These are phyloP conservation scores for Luzula sylvatica DNA, from an alignment of 176 grass and related monocot genomes.

Conservation along the genomic window DNA sequence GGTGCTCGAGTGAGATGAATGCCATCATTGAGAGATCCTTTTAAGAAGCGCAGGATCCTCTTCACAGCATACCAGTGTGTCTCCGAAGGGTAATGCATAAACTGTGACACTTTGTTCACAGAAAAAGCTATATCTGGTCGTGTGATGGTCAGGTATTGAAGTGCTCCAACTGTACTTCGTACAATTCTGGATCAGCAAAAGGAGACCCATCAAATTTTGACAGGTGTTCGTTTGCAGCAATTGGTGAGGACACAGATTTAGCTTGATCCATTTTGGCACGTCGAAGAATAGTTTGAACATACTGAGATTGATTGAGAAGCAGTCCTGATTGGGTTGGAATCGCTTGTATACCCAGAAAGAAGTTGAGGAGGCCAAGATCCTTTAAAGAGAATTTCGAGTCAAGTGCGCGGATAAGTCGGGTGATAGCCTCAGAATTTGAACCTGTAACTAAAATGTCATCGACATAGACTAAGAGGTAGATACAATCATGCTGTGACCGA, in stretches of 20 bases:
- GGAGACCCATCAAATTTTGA: background rate
- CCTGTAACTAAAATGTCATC: background rate
- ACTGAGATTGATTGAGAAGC: background rate
- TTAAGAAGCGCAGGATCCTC: background rate
- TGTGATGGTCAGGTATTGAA: background rate
- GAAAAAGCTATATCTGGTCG: background rate
- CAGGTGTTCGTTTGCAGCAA: background rate
- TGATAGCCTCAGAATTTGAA: background rate
- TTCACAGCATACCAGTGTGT: background rate
- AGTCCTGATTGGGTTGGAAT: background rate
- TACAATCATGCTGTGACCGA: background rate
- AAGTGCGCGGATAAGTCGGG: background rate
- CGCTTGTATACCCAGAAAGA: conserved; percentile 1
- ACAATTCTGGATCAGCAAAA: background rate
- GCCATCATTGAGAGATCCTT: background rate
- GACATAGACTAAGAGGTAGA: background rate
- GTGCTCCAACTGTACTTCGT: background rate
- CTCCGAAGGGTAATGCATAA: background rate
- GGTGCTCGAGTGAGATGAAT: background rate
- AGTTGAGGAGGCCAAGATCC: background rate
- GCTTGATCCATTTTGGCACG: background rate
- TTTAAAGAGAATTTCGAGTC: background rate
- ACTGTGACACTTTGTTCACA: background rate
- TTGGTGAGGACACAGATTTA: background rate
- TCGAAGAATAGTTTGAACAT: background rate